phyloP scores from a whole-genome alignment of 2,329 filamentous ascomycete genomes.

The Trichocomaceae sp. region DNA sequence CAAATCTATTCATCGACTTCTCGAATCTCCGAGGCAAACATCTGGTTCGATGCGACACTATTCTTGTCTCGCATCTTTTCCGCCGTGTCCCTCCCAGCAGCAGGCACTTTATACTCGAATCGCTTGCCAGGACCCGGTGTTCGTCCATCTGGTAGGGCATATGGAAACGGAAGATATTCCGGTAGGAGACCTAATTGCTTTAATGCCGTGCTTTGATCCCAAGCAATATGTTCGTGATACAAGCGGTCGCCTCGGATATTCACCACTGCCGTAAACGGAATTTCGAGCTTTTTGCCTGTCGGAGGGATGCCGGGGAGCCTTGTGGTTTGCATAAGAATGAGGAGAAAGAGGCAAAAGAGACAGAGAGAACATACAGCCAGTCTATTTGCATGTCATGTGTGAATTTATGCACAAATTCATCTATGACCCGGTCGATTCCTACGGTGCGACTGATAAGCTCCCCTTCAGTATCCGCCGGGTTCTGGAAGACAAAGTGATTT shows the following conservation, averaged over 20 bases:
- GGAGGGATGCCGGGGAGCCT: constrained; percentile 55
- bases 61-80: too few species aligned
- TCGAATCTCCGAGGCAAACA: too few species aligned
- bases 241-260: constrained; percentile 62
- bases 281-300: constrained; percentile 47
- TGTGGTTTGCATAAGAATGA: too few species aligned
- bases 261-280: constrained; percentile 60
- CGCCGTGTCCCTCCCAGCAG: too few species aligned
- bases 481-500: constrained; percentile 68
- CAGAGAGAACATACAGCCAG: constrained; percentile 55
- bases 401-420: constrained; percentile 62
- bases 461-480: constrained; percentile 59
- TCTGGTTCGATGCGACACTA: too few species aligned
- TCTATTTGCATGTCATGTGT: constrained; percentile 59
- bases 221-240: constrained; percentile 65
- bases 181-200: constrained; percentile 57
- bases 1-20: too few species aligned
- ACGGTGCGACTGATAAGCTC: constrained; percentile 66
- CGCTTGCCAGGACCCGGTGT: too few species aligned
- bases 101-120: too few species aligned
- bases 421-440: constrained; percentile 64
- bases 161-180: constrained; percentile 53
- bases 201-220: constrained; percentile 61
- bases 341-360: too few species aligned
- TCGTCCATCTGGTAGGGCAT: too few species aligned